phyloP scores from a whole-genome alignment of 75 land plant genomes.

The Cupressus sempervirens region DNA sequence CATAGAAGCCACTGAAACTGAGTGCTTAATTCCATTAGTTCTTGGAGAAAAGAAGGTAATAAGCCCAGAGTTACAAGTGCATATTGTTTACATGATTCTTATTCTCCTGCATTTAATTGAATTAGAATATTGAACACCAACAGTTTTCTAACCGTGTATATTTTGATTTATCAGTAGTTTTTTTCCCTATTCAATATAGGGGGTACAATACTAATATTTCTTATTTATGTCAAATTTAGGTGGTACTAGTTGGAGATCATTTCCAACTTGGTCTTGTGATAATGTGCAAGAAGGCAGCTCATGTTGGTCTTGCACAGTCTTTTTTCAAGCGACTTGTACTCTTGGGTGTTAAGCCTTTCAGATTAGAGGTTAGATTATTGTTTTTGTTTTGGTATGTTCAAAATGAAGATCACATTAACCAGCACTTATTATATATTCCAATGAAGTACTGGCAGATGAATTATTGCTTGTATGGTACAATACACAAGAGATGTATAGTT shows the following conservation, averaged over 20 bases:
- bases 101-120: background rate
- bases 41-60: constrained; percentile 94
- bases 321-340: constrained; percentile 98
- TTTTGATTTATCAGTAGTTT: background rate
- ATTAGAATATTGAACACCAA: background rate
- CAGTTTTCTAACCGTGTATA: background rate
- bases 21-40: constrained; percentile 95
- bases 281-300: constrained; percentile 99
- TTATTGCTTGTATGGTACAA: background rate
- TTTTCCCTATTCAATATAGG: background rate
- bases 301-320: constrained; percentile 97
- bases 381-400: background rate
- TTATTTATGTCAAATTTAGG: constrained; percentile 37
- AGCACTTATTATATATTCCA: background rate
- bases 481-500: background rate
- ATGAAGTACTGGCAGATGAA: background rate
- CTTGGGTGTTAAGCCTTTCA: constrained; percentile 93
- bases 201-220: background rate
- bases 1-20: constrained; percentile 98
- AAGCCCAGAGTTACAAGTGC: background rate
- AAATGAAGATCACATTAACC: constrained; percentile 9
- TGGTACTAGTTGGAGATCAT: constrained; percentile 97
- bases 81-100: background rate
- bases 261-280: constrained; percentile 99
- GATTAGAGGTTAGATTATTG: constrained; percentile 68